phyloP scores from a whole-genome alignment of 352 stramenopile genomes.

The Pythium phragmitis region DNA sequence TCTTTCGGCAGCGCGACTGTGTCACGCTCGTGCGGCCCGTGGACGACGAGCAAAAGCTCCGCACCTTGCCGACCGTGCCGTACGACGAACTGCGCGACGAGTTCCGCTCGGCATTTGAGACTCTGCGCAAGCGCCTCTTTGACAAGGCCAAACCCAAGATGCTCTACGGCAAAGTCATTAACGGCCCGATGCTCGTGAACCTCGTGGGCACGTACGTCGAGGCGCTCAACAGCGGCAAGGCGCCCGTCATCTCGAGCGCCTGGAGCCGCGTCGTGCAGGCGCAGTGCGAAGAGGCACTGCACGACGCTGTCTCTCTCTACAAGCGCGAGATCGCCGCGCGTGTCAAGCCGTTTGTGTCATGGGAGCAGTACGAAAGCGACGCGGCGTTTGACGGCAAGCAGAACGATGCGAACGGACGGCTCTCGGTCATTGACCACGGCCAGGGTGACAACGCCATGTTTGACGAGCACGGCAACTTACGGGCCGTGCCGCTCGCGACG shows the following conservation, averaged over 20 bases:
- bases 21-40: constrained; percentile 89
- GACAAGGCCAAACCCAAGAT: constrained; percentile 83
- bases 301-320: constrained; percentile 78
- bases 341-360: constrained; percentile 49
- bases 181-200: constrained; percentile 86
- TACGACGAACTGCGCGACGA: constrained; percentile 80
- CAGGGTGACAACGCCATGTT: constrained; percentile 70
- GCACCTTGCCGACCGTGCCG: constrained; percentile 61
- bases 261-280: constrained; percentile 88
- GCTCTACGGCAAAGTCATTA: constrained; percentile 82
- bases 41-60: constrained; percentile 82
- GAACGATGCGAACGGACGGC: constrained; percentile 21
- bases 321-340: constrained; percentile 58
- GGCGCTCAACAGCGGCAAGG: constrained; percentile 86
- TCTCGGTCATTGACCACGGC: constrained; percentile 51
- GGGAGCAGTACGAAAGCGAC: constrained; percentile 61
- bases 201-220: constrained; percentile 82
- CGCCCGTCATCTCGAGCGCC: constrained; percentile 85
- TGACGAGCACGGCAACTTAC: constrained; percentile 74
- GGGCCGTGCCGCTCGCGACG: constrained; percentile 33
- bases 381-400: constrained; percentile 14
- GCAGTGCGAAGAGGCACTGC: constrained; percentile 79
- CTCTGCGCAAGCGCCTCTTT: constrained; percentile 65
- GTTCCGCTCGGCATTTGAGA: constrained; percentile 76
- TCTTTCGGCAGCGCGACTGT: constrained; percentile 87